Evolutionary conservation across 1,284 basidiomycete species (phyloP), one percentile per base, ranked within the genome.

Genomic region (Phlebopus sp.): DNA sequence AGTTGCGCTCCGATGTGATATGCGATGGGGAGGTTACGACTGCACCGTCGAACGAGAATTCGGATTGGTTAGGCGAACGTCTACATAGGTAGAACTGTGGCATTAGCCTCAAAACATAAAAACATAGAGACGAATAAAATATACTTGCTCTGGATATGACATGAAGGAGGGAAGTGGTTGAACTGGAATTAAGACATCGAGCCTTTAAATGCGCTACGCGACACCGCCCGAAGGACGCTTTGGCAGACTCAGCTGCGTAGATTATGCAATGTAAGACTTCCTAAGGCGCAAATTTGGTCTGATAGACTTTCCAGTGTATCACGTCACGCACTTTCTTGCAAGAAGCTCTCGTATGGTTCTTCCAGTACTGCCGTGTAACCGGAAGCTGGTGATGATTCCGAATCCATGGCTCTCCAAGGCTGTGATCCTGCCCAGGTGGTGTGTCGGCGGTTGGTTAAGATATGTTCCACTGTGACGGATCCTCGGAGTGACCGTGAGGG

Each of bases 281-380:
- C 31, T 31, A 47, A 25, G 46, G 47, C 13, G 31, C 60, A 52
- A 46, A 50, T 57, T 59, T 60, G 37, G 52, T 40, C 52, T 37
- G 50, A 51, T 53, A 48, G 19, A 10, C 47, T 61, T 56, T 64
- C 63, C 60, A 63, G 64, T 67, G 63, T 40, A 63, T 53, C 47
- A 60, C 64, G 55, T 60, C 36, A 56, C 14, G 23, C 7, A 14
- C 11, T n/a, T 47, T 23, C 11, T 14, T 23, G 21, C 11, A n/a
- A 34, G 23, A 46, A 46, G 27, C 29, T 8, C 25, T 25, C 5
- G 25, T 5, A 8, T 25, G 4, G 8, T 23, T 23, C n/a, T n/a
- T 25, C 37, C 23, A 25, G 13, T 21, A 38, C 7, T 7, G 32
- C 23, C 18, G 29, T 21, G 31, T 27, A 49, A 49, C 30, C 30